These are phyloP conservation scores for Aureobasidium sp. DNA, from an alignment of 2,329 filamentous ascomycete genomes.

Conservation along the genomic window DNA sequence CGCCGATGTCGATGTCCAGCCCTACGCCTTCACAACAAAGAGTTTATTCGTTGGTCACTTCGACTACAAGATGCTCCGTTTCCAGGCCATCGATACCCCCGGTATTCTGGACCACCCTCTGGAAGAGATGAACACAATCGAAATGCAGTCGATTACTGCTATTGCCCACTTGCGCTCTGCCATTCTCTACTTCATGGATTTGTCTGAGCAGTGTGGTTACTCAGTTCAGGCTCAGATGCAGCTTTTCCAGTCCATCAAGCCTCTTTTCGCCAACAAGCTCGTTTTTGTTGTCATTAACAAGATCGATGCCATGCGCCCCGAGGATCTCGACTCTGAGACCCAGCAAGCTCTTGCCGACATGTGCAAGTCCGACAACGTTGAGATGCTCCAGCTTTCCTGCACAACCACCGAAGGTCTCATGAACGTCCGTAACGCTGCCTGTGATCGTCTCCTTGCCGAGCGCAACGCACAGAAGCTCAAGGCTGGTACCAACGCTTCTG, in stretches of 20 bases:
- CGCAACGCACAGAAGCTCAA: constrained; percentile 94
- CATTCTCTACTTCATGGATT: constrained; percentile 96
- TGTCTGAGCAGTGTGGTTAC: constrained; percentile 95
- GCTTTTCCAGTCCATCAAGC: constrained; percentile 94
- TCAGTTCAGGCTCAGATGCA: constrained; percentile 87
- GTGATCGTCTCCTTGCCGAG: constrained; percentile 86
- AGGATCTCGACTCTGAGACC: constrained; percentile 74
- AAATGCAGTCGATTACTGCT: constrained; percentile 97
- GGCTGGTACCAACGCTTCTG: constrained; percentile 69
- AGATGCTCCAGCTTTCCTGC: constrained; percentile 89
- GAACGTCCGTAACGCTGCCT: constrained; percentile 88
- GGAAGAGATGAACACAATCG: constrained; percentile 99
- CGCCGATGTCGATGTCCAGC: constrained; percentile 94
- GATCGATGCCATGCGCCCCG: constrained; percentile 83
- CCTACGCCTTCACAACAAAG: constrained; percentile 98
- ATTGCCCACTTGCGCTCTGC: constrained; percentile 94
- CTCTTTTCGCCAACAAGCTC: constrained; percentile 92
- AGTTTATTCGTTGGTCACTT: constrained; percentile 96
- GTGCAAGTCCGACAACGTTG: constrained; percentile 80
- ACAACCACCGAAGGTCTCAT: constrained; percentile 92
- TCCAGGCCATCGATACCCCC: constrained; percentile 95
- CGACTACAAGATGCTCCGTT: constrained; percentile 87
- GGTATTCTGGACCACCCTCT: constrained; percentile 95
- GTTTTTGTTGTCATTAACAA: constrained; percentile 98
- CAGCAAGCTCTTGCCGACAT: constrained; percentile 73